Evolutionary conservation across 2,329 filamentous ascomycete genomes (phyloP).

Genomic region (Passalora sequoiae): DNA sequence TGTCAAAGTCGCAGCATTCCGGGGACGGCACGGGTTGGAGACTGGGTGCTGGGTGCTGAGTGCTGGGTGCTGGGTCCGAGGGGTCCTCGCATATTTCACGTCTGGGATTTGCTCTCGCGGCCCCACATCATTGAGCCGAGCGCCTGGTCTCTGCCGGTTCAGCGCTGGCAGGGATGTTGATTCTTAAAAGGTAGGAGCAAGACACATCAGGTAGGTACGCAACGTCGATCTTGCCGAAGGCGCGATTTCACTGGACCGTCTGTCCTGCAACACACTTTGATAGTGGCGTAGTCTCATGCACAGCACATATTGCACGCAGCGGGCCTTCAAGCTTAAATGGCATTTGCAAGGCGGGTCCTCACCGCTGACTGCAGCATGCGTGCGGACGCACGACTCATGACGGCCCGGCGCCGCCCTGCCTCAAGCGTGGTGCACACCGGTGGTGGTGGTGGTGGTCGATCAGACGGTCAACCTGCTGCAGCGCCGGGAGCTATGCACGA

Average conservation of each 20-base stretch:
- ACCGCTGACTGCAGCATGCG: conserved; percentile 2
- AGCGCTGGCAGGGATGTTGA: background rate
- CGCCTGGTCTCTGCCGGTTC: conserved; percentile 4
- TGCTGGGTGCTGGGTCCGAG: background rate
- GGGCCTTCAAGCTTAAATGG: conserved; percentile 2
- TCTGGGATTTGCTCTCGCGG: background rate
- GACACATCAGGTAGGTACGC: background rate
- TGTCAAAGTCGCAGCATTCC: conserved; percentile 15
- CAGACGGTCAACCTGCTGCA: background rate
- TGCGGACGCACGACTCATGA: background rate
- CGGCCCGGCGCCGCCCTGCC: background rate
- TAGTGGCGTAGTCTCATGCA: background rate
- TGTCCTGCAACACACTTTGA: background rate
- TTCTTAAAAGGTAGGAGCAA: background rate
- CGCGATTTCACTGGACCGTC: background rate
- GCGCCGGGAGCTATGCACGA: background rate
- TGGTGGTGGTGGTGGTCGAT: background rate
- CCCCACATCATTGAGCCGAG: conserved; percentile 4
- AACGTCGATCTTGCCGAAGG: background rate
- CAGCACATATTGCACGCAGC: conserved; percentile 1
- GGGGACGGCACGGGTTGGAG: background rate
- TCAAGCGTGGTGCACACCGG: background rate
- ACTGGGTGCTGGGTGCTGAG: background rate
- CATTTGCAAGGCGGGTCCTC: conserved; percentile 4
- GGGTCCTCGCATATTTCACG: background rate